A percentile compares a stretch with the other conserved stretches of the same genome.
phyloP scores from a whole-genome alignment of 768 basidiomycete genomes.

The Mycena rebaudengoi region DNA sequence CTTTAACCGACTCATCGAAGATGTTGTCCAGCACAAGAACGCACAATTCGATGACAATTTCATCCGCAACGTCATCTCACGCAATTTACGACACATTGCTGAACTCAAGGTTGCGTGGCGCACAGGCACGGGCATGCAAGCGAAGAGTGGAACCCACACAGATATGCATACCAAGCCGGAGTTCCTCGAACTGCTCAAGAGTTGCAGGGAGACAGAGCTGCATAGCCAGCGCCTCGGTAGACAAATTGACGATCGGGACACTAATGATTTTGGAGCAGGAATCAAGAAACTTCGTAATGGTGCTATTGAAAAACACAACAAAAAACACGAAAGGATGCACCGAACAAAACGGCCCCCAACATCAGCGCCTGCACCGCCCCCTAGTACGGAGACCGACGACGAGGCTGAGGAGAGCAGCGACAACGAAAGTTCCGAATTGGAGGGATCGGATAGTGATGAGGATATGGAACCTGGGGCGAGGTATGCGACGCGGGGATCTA shows the following conservation, averaged over 20 bases:
- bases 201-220: constrained; percentile 30
- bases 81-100: constrained; percentile 41
- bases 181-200: constrained; percentile 26
- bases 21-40: constrained; percentile 34
- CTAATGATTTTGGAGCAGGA: constrained; percentile 26
- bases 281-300: constrained; percentile 22
- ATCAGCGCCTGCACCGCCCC: not conserved
- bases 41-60: constrained; percentile 38
- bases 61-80: constrained; percentile 37
- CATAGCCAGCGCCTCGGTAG: constrained; percentile 31
- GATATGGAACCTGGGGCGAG: not conserved
- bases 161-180: constrained; percentile 30
- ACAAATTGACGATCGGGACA: constrained; percentile 7
- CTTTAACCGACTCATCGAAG: constrained; percentile 42
- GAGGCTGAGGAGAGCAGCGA: not conserved
- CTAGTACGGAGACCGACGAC: not conserved
- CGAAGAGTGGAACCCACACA: constrained; percentile 28
- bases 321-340: not conserved
- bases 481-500: not conserved
- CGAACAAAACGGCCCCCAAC: not conserved
- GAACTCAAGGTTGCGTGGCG: constrained; percentile 38
- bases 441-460: not conserved
- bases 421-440: not conserved
- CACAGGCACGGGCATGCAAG: constrained; percentile 28
- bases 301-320: constrained; percentile 11